phyloP scores from a whole-genome alignment of 1,284 basidiomycete genomes.

The Ceratobasidium papillatum region DNA sequence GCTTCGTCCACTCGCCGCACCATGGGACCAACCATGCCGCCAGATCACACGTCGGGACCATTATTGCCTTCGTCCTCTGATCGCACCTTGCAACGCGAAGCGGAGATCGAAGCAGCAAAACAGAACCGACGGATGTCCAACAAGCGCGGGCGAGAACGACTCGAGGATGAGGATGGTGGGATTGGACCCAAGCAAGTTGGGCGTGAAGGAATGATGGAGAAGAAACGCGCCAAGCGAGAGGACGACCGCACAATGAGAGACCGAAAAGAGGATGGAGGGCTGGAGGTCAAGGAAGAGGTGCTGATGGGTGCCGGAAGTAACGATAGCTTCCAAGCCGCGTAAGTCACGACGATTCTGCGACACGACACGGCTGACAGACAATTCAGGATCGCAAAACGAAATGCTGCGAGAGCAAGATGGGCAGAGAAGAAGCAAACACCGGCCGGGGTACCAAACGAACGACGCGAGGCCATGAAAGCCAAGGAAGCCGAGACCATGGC shows the following conservation, averaged over 20 bases:
- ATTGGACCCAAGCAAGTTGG: conserved; percentile 78
- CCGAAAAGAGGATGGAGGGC: conserved; percentile 70
- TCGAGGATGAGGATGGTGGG: conserved; percentile 70
- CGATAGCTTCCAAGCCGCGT: conserved; percentile 76
- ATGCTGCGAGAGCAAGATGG: conserved; percentile 66
- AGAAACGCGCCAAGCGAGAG: conserved; percentile 72
- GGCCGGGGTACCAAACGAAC: conserved; percentile 60
- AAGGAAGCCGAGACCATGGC: conserved; percentile 84
- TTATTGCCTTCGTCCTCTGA: conserved; percentile 64
- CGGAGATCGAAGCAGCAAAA: conserved; percentile 58
- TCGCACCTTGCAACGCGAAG: conserved; percentile 69
- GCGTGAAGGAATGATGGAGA: conserved; percentile 76
- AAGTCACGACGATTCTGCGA: conserved; percentile 49
- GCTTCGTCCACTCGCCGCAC: conserved; percentile 2
- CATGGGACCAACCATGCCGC: conserved; percentile 30
- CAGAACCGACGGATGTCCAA: conserved; percentile 61
- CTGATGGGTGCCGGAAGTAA: conserved; percentile 68
- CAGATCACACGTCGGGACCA: conserved; percentile 32
- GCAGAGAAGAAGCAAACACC: conserved; percentile 59
- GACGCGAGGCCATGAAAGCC: conserved; percentile 64
- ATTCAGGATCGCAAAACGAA: conserved; percentile 70
- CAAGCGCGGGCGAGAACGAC: conserved; percentile 66
- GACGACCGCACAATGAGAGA: conserved; percentile 71
- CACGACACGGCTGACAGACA: conserved; percentile 35
- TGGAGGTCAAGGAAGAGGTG: conserved; percentile 70